phyloP scores from a whole-genome alignment of 2,329 filamentous ascomycete species.

The Diaporthe caulivora region DNA sequence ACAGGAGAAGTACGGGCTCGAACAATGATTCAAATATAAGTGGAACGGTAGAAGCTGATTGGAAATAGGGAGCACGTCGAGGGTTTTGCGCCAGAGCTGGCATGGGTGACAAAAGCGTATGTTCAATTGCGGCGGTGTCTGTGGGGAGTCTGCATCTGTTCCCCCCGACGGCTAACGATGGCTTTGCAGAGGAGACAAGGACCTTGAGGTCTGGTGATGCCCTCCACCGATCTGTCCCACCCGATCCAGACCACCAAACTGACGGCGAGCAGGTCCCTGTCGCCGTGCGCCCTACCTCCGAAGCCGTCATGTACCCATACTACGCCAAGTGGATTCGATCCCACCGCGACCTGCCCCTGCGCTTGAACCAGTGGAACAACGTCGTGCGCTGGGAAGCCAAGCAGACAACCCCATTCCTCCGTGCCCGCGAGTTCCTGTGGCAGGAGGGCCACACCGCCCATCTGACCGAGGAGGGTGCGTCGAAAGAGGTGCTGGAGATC shows the following conservation, averaged over 20 bases:
- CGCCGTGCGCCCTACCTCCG: slow-evolving; percentile 76
- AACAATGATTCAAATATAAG: background rate
- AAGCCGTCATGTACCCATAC: slow-evolving; percentile 94
- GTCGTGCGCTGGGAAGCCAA: slow-evolving; percentile 96
- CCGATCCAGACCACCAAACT: background rate
- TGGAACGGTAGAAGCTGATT: background rate
- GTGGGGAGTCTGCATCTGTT: slow-evolving; percentile 8
- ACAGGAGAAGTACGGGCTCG: slow-evolving; percentile 19
- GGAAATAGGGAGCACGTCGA: slow-evolving; percentile 80
- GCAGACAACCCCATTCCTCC: slow-evolving; percentile 87
- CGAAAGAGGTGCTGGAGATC: slow-evolving; percentile 90
- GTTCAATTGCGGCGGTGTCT: slow-evolving; percentile 47
- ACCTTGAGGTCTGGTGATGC: slow-evolving; percentile 72
- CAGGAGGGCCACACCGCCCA: slow-evolving; percentile 96
- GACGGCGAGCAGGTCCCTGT: slow-evolving; percentile 64
- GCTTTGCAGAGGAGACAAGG: slow-evolving; percentile 80
- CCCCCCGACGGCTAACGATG: slow-evolving; percentile 41
- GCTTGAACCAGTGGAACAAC: slow-evolving; percentile 98
- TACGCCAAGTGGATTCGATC: slow-evolving; percentile 97
- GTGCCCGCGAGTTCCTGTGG: slow-evolving; percentile 96
- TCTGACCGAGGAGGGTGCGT: slow-evolving; percentile 83
- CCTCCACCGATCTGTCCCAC: background rate
- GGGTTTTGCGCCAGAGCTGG: slow-evolving; percentile 94
- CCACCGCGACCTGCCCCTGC: slow-evolving; percentile 92
- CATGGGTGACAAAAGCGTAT: slow-evolving; percentile 88